phyloP scores from a whole-genome alignment of 176 grass and related monocot species.

The Saccharum spontaneum region DNA sequence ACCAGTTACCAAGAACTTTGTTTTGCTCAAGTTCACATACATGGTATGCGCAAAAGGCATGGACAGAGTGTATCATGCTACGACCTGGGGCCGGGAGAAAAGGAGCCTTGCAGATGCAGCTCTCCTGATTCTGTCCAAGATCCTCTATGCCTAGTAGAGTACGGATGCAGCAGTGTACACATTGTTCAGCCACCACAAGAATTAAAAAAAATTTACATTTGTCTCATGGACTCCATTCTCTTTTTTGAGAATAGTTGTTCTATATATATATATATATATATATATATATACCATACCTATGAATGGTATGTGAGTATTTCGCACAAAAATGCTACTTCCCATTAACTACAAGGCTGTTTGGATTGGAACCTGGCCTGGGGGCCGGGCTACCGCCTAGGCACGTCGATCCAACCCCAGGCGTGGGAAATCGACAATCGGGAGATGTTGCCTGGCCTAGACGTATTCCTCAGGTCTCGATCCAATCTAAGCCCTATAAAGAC shows the following conservation, averaged over 20 bases:
- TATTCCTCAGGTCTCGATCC: too few relatives aligned
- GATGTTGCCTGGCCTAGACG: too few relatives aligned
- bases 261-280: too few relatives aligned
- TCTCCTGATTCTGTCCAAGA: constrained; percentile 15
- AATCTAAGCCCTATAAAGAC: not conserved
- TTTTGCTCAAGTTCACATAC: constrained; percentile 33
- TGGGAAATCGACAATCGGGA: too few relatives aligned
- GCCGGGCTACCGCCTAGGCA: too few relatives aligned
- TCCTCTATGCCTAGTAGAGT: not conserved
- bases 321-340: not conserved
- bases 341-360: not conserved
- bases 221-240: not conserved
- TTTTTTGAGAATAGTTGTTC: not conserved
- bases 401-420: too few relatives aligned
- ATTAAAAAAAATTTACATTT: not conserved
- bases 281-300: not conserved
- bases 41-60: constrained; percentile 1
- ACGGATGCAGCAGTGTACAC: too few relatives aligned
- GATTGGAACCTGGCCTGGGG: too few relatives aligned
- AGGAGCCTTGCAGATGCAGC: not conserved
- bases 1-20: constrained; percentile 35
- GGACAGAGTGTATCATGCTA: not conserved
- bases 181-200: not conserved
- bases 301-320: not conserved
- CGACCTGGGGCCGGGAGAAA: not conserved